Evolutionary conservation across 1,284 basidiomycete genomes (phyloP).

Genomic region (Melampsora larici-populina): DNA sequence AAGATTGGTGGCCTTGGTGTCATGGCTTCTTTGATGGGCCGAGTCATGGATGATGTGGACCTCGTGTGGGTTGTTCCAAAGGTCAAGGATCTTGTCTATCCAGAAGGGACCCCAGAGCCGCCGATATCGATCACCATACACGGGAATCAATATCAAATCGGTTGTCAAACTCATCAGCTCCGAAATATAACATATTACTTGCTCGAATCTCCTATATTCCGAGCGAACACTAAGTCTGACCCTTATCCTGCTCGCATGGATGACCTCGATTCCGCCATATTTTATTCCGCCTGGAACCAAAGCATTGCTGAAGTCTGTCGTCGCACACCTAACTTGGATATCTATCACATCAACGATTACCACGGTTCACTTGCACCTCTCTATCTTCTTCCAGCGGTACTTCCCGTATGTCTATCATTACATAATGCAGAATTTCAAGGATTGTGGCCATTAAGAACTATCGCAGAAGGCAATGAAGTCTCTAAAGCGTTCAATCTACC

Average conservation of each 20-base stretch:
- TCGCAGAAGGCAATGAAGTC: slow-evolving; percentile 95
- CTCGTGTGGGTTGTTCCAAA: slow-evolving; percentile 87
- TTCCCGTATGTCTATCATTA: slow-evolving; percentile 80
- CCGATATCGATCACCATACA: slow-evolving; percentile 92
- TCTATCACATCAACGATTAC: slow-evolving; percentile 80
- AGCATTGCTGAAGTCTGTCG: slow-evolving; percentile 87
- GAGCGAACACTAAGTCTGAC: slow-evolving; percentile 85
- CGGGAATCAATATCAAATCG: slow-evolving; percentile 86
- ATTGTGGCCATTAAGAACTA: slow-evolving; percentile 86
- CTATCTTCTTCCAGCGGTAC: slow-evolving; percentile 80
- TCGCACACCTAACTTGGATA: slow-evolving; percentile 75
- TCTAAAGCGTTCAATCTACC: slow-evolving; percentile 93
- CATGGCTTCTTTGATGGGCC: slow-evolving; percentile 93
- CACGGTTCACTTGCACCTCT: slow-evolving; percentile 84
- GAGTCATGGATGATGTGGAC: slow-evolving; percentile 91
- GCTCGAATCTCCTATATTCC: slow-evolving; percentile 88
- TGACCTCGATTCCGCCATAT: slow-evolving; percentile 86
- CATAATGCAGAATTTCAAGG: slow-evolving; percentile 96
- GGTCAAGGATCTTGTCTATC: slow-evolving; percentile 59
- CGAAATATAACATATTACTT: slow-evolving; percentile 92
- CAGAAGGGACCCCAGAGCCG: slow-evolving; percentile 35
- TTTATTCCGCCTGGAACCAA: slow-evolving; percentile 96
- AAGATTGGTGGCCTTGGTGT: slow-evolving; percentile 94
- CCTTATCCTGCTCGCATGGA: slow-evolving; percentile 94
- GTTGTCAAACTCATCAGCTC: slow-evolving; percentile 81